A percentile compares a stretch with the other conserved stretches of the same genome.
These are phyloP conservation scores for Salvia miltiorrhiza DNA, from an alignment of 257 asterid species.

Conservation along the genomic window DNA sequence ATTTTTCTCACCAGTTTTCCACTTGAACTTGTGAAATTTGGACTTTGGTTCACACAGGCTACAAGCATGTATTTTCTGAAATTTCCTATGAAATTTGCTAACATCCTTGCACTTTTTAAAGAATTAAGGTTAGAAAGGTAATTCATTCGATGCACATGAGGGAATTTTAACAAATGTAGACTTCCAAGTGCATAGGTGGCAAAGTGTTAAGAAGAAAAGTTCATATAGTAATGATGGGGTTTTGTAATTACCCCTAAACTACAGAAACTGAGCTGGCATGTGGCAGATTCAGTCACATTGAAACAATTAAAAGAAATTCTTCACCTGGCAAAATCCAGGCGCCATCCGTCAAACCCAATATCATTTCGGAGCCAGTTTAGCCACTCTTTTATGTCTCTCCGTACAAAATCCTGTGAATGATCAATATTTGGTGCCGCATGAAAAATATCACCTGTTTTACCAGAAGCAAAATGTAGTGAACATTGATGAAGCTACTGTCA, in stretches of 20 bases:
- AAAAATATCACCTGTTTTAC: conserved; percentile 41
- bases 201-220: background rate
- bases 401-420: conserved; percentile 56
- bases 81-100: background rate
- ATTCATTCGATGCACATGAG: background rate
- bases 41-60: background rate
- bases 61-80: background rate
- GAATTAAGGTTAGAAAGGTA: background rate
- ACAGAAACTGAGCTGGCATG: background rate
- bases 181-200: background rate
- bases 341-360: conserved; percentile 64
- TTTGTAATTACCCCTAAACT: too few species aligned
- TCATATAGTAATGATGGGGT: too few species aligned
- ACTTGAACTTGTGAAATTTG: background rate
- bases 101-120: background rate
- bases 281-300: too few species aligned
- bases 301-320: background rate
- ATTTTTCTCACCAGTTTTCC: background rate
- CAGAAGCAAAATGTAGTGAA: conserved; percentile 3
- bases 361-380: conserved; percentile 42
- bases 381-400: conserved; percentile 49
- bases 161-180: background rate
- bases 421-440: conserved; percentile 63
- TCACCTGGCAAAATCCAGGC: conserved; percentile 47
- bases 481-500: background rate